Evolutionary conservation across 2,329 filamentous ascomycete species (phyloP).

Genomic region (Blastomyces percursus): DNA sequence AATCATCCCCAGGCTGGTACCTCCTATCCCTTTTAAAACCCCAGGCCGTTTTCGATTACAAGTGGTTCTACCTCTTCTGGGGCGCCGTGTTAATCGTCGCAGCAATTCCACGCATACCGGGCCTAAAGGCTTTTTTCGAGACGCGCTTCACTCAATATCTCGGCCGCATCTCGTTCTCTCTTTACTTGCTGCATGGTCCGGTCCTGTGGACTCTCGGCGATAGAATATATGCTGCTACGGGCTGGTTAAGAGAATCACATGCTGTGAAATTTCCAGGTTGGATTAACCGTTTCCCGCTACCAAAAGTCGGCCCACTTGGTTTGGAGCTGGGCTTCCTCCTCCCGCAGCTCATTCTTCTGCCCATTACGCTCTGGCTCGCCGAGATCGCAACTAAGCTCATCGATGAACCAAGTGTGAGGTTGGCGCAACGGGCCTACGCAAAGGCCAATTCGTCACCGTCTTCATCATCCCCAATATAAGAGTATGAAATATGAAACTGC

Average conservation of each 20-base stretch:
- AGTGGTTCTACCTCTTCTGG: slow-evolving; percentile 35
- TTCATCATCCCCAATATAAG: slow-evolving; percentile 7
- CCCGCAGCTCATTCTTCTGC: slow-evolving; percentile 50
- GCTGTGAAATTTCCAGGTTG: slow-evolving; percentile 44
- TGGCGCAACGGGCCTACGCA: slow-evolving; percentile 48
- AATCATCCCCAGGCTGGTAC: slow-evolving; percentile 49
- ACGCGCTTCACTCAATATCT: slow-evolving; percentile 35
- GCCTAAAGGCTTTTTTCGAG: slow-evolving; percentile 33
- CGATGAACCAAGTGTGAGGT: slow-evolving; percentile 50
- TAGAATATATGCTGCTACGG: slow-evolving; percentile 51
- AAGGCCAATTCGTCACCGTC: slow-evolving; percentile 24
- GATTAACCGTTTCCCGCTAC: slow-evolving; percentile 46
- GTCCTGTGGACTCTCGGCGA: slow-evolving; percentile 51
- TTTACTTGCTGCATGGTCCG: slow-evolving; percentile 51
- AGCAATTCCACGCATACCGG: slow-evolving; percentile 31
- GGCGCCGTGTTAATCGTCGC: slow-evolving; percentile 35
- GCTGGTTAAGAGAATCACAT: slow-evolving; percentile 43
- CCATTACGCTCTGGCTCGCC: slow-evolving; percentile 48
- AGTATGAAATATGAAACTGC: slow-evolving; percentile 1
- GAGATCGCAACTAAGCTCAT: slow-evolving; percentile 46
- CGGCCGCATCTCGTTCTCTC: slow-evolving; percentile 38
- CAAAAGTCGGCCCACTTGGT: slow-evolving; percentile 47
- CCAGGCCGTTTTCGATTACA: slow-evolving; percentile 47
- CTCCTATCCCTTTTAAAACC: slow-evolving; percentile 52
- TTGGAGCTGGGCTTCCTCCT: slow-evolving; percentile 50